A percentile compares a stretch with the other conserved stretches of the same genome.
Conservation (phyloP, 2,329 filamentous ascomycete species). For the Fusarium temperatum region DNA sequence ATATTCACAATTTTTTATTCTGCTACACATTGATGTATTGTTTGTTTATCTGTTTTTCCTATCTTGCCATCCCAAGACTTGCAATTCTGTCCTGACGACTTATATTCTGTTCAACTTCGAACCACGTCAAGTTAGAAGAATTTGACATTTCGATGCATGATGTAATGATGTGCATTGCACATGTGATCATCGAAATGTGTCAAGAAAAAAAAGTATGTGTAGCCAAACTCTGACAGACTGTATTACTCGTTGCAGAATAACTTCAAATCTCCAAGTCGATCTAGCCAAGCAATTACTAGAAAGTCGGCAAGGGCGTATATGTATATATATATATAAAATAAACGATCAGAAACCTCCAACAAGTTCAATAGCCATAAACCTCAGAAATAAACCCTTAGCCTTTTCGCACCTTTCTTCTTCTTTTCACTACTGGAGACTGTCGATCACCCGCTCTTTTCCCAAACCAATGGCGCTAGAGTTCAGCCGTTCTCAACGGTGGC, state of each 20-base stretch:
- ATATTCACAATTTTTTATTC: background rate
- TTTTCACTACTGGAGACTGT: slow-evolving; percentile 5
- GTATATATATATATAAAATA: background rate
- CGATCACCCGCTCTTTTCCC: slow-evolving; percentile 16
- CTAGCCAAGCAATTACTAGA: background rate
- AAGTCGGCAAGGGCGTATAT: background rate
- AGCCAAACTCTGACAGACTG: background rate
- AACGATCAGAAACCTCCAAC: background rate
- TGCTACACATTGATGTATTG: background rate
- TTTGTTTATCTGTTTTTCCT: background rate
- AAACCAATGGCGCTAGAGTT: slow-evolving; percentile 7
- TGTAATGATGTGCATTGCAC: slow-evolving; percentile 15
- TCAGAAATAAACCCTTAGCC: background rate
- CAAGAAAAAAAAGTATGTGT: background rate
- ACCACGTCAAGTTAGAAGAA: background rate
- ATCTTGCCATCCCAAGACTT: background rate
- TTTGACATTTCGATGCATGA: background rate
- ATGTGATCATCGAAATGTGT: background rate
- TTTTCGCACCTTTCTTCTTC: background rate
- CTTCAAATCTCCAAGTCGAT: background rate
- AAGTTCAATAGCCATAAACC: background rate
- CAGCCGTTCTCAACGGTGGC: background rate
- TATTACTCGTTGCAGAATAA: background rate
- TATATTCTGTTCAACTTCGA: background rate
- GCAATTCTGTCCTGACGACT: background rate